Evolutionary conservation across 2,329 filamentous ascomycete genomes (phyloP), one percentile per base, ranked within the genome.

Genomic region (Sclerotiophoma versabilis): DNA sequence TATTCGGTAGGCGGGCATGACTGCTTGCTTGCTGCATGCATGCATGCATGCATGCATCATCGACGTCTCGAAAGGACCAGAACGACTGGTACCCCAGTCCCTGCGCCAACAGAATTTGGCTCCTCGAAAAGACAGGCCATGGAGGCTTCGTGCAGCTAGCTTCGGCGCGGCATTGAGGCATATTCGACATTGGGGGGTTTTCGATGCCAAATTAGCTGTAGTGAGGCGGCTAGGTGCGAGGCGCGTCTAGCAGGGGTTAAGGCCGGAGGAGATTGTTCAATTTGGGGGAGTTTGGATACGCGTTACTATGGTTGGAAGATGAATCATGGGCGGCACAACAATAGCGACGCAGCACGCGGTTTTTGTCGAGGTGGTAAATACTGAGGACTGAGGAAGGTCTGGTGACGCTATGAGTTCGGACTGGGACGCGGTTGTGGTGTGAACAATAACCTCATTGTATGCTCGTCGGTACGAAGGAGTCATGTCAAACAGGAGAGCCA

Each of bases 261-360:
- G 41, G 49, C 41, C 46, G 20, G 46, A 41, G n/a, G 49, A 44
- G 33, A 45, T 51, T 46, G 32, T n/a, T n/a, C n/a, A n/a, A n/a
- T n/a, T n/a, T n/a, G n/a, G n/a, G n/a, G 26, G 23, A 17, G 20
- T 30, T 25, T 19, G 17, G 47, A 43, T 12, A 4, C 34, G 27
- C 7, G 26, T 33, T 51, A 33, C 26, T 39, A 39, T 33, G 32
- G n/a, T 29, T 30, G 33, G 22, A 39, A 7, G 15, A 5, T 7
- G 12, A 19, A 22, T 27, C 20, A 14, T 15, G 15, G 27, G 20
- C 36, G 19, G 23, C 38, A 20, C 22, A 20, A 30, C 29, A 25
- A 34, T n/a, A 44, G 14, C 4, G 29, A 22, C 17, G 46, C 46
- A 34, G n/a, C 37, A 33, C 22, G 15, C 39, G 17, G 32, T 17